phyloP scores from a whole-genome alignment of 176 grass and related monocot genomes.

The Musa schizocarpa region DNA sequence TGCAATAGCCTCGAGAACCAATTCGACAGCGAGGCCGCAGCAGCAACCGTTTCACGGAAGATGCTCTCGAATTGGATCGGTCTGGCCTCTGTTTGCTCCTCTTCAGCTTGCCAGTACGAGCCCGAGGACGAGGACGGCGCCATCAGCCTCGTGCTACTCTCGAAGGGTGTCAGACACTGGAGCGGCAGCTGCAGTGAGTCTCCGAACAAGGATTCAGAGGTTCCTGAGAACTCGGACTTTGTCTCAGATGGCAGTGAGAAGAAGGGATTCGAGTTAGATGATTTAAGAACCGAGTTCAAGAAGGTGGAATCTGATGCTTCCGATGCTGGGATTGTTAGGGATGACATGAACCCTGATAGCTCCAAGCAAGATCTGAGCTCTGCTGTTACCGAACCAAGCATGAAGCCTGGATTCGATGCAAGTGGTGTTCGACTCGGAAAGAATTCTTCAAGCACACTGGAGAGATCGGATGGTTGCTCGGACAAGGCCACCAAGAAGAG shows the following conservation, averaged over 20 bases:
- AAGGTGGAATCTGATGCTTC: conserved; percentile 19
- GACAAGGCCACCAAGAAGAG: conserved; percentile 3
- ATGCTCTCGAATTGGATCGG: background rate
- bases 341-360: conserved; percentile 7
- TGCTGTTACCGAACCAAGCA: background rate
- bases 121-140: background rate
- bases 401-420: background rate
- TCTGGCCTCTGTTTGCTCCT: background rate
- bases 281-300: background rate
- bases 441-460: background rate
- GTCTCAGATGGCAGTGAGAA: background rate
- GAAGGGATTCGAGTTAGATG: conserved; percentile 6
- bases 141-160: background rate
- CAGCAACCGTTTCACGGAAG: background rate
- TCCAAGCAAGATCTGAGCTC: conserved; percentile 3
- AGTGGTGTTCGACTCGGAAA: background rate
- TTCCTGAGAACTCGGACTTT: background rate
- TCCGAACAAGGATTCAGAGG: conserved; percentile 16
- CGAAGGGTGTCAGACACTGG: background rate
- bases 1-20: too few species aligned
- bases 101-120: background rate
- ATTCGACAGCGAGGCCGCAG: background rate
- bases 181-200: conserved; percentile 24
- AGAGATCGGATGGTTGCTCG: too few species aligned
- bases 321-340: conserved; percentile 10